phyloP scores from a whole-genome alignment of 1,139 yeast genomes.

The Protomyces inundatus region DNA sequence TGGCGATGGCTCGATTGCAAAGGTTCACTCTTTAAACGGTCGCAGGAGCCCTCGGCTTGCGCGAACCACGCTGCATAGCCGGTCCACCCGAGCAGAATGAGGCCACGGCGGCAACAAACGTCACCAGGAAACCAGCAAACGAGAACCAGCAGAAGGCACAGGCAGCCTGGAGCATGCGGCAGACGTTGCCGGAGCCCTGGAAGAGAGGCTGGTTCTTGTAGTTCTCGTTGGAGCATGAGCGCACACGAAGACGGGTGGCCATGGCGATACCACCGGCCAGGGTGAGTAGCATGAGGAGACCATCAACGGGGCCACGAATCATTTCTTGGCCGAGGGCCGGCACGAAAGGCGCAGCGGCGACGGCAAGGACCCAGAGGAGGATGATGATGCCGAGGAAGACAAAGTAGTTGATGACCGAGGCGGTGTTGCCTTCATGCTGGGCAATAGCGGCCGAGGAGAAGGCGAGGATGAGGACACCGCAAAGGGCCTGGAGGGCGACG shows the following conservation, averaged over 20 bases:
- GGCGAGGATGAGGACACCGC: slow-evolving; percentile 74
- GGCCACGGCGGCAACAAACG: slow-evolving; percentile 48
- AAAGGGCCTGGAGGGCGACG: slow-evolving; percentile 67
- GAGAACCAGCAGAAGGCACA: slow-evolving; percentile 87
- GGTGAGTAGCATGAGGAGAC: slow-evolving; percentile 82
- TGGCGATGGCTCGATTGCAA: too few species aligned
- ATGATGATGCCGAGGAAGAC: slow-evolving; percentile 86
- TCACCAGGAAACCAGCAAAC: slow-evolving; percentile 66
- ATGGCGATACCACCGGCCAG: slow-evolving; percentile 91
- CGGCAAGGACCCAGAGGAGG: slow-evolving; percentile 70
- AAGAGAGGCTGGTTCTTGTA: slow-evolving; percentile 68
- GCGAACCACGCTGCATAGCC: slow-evolving; percentile 24
- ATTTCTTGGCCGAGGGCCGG: slow-evolving; percentile 72
- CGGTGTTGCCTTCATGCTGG: slow-evolving; percentile 46
- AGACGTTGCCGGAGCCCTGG: slow-evolving; percentile 73
- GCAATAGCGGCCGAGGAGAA: slow-evolving; percentile 80
- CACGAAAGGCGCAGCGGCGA: slow-evolving; percentile 40
- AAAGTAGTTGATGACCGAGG: slow-evolving; percentile 80
- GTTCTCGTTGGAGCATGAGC: slow-evolving; percentile 67
- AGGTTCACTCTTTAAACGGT: slow-evolving; percentile 4
- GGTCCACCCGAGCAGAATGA: slow-evolving; percentile 49
- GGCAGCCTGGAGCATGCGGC: slow-evolving; percentile 93
- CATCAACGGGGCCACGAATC: slow-evolving; percentile 66
- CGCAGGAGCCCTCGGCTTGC: slow-evolving; percentile 23
- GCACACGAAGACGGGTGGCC: slow-evolving; percentile 81